phyloP scores from a whole-genome alignment of 2,329 filamentous ascomycete species.

The Cordyceps cateniannulata region DNA sequence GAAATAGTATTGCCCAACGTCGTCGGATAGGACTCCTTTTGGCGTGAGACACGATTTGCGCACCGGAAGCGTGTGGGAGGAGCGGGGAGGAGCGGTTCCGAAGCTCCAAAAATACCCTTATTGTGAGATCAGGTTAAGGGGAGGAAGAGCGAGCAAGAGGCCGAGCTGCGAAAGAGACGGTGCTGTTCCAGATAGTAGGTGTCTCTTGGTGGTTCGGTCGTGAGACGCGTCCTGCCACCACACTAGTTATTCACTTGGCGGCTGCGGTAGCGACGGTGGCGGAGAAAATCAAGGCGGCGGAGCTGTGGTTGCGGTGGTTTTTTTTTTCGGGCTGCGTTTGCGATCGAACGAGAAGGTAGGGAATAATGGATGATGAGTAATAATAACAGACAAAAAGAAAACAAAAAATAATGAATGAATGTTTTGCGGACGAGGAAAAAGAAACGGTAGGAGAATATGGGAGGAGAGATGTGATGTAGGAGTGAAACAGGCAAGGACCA shows the following conservation, averaged over 20 bases:
- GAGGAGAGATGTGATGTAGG: background rate
- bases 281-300: background rate
- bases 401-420: background rate
- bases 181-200: background rate
- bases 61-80: background rate
- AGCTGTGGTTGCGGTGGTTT: background rate
- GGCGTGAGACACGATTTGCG: background rate
- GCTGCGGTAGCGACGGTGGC: background rate
- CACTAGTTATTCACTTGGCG: background rate
- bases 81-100: background rate
- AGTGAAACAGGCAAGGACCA: constrained; percentile 3
- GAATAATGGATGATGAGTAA: background rate
- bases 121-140: background rate
- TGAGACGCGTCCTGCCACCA: constrained; percentile 8
- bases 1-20: background rate
- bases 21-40: background rate
- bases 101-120: background rate
- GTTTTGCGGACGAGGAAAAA: background rate
- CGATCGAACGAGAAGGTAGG: background rate
- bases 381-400: background rate
- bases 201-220: background rate
- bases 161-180: background rate
- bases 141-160: background rate
- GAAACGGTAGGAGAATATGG: background rate
- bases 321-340: background rate